Evolutionary conservation across 2,329 filamentous ascomycete species (phyloP), one percentile per base, ranked within the genome.

Genomic region (Fusarium chuoi): DNA sequence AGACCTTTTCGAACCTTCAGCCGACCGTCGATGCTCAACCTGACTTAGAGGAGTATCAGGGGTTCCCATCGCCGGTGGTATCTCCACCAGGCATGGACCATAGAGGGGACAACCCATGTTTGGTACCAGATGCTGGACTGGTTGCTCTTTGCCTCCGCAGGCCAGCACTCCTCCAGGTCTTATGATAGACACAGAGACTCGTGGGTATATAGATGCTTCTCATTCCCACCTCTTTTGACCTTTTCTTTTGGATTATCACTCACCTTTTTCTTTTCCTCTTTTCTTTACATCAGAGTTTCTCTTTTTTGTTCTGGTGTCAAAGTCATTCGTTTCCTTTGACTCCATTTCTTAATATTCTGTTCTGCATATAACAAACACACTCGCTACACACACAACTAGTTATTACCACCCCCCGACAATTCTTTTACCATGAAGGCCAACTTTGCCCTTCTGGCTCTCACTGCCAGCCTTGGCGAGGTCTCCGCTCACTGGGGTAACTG

Each of bases 241-340:
- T 58, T 70, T 67, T 63, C 70, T 72, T 66, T 71, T 70, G 65
- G 36, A 70, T 73, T 69, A 77, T 75, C 77, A 75, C 65, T 65
- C 75, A 74, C 71, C 65, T 70, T 76, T 75, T 73, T 75, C 70
- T 77, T 71, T 78, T 78, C 75, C 71, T 73, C 71, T 78, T 75
- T 70, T 69, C 58, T 73, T 75, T 68, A 67, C 65, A 71, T 62
- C 65, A 75, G 62, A 69, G 28, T 67, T 73, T 68, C 62, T 72
- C 68, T 79, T 76, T 80, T 71, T 60, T 57, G 77, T 77, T 65
- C 69, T 57, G 68, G 76, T 77, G 82, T 82, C 85, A 88, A 87
- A 87, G 85, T 85, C 87, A 88, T 86, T 89, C 87, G 86, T 85
- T 89, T 84, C 82, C 86, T 88, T 88, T 86, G 82, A 76, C 76